Evolutionary conservation across 208 protist species (phyloP).

Genomic region (Balamuthia mandrillaris): DNA sequence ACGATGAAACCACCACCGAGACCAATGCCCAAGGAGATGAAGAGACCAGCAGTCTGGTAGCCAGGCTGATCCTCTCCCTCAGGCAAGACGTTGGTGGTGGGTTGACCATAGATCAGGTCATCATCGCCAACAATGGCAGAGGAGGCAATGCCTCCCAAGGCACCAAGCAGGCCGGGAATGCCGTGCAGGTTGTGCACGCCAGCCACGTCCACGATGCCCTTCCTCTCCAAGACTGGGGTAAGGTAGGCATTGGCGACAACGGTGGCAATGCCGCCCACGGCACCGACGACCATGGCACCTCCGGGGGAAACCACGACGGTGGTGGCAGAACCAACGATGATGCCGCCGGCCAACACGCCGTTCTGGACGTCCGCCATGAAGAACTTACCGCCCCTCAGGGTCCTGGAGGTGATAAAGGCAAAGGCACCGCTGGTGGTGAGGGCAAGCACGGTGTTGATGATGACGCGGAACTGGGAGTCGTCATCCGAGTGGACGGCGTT

Average conservation of each 20-base stretch:
- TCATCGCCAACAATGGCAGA: conserved; percentile 10
- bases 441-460: conserved; percentile 12
- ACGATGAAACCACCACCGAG: background rate
- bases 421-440: background rate
- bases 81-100: background rate
- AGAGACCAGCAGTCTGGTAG: background rate
- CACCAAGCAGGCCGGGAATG: background rate
- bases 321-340: conserved; percentile 12
- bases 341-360: conserved; percentile 9
- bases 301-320: conserved; percentile 3
- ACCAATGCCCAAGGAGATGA: conserved; percentile 19
- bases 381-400: conserved; percentile 16
- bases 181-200: conserved; percentile 22
- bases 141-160: conserved; percentile 8
- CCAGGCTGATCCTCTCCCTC: background rate
- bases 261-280: background rate
- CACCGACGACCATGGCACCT: conserved; percentile 17
- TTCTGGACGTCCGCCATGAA: conserved; percentile 26
- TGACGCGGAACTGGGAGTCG: conserved; percentile 3
- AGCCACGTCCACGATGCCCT: background rate
- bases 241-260: conserved; percentile 3
- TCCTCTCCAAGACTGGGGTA: background rate
- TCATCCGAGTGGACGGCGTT: conserved; percentile 8
- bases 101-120: conserved; percentile 12
- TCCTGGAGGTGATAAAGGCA: conserved; percentile 17